Evolutionary conservation across 2,329 filamentous ascomycete species (phyloP).

Genomic region (Domatiomyces globalis): DNA sequence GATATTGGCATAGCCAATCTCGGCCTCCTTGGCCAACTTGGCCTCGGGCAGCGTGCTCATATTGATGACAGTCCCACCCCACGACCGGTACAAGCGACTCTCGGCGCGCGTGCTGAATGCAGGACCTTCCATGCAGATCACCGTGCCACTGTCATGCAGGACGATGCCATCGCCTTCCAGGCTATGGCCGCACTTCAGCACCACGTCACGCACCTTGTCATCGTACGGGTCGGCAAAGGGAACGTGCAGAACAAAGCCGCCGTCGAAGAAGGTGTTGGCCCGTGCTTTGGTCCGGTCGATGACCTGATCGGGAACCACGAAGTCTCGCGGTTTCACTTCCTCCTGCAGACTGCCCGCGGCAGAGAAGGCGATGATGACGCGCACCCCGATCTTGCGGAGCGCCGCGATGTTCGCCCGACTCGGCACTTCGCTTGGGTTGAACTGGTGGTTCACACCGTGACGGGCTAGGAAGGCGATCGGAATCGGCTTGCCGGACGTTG

Average conservation of each 20-base stretch:
- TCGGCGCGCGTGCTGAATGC: conserved; percentile 95
- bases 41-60: conserved; percentile 94
- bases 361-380: conserved; percentile 84
- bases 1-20: conserved; percentile 95
- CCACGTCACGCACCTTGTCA: conserved; percentile 56
- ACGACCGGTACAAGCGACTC: conserved; percentile 83
- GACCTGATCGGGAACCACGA: conserved; percentile 88
- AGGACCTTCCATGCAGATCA: conserved; percentile 98
- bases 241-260: conserved; percentile 79
- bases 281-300: conserved; percentile 96
- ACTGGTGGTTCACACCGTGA: conserved; percentile 77
- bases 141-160: conserved; percentile 67
- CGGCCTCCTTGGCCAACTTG: conserved; percentile 89
- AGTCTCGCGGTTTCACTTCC: conserved; percentile 88
- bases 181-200: conserved; percentile 59
- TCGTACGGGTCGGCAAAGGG: conserved; percentile 96
- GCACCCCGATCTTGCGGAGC: conserved; percentile 76
- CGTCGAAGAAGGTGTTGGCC: conserved; percentile 81
- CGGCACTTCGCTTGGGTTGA: conserved; percentile 89
- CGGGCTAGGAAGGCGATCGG: conserved; percentile 83
- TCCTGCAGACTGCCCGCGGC: conserved; percentile 88
- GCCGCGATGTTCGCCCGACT: conserved; percentile 94
- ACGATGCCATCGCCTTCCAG: conserved; percentile 73
- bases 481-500: conserved; percentile 46
- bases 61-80: conserved; percentile 93